A percentile compares a stretch with the other conserved stretches of the same genome.
phyloP scores from a whole-genome alignment of 2,329 filamentous ascomycete genomes.

The Fusarium praegraminearum region DNA sequence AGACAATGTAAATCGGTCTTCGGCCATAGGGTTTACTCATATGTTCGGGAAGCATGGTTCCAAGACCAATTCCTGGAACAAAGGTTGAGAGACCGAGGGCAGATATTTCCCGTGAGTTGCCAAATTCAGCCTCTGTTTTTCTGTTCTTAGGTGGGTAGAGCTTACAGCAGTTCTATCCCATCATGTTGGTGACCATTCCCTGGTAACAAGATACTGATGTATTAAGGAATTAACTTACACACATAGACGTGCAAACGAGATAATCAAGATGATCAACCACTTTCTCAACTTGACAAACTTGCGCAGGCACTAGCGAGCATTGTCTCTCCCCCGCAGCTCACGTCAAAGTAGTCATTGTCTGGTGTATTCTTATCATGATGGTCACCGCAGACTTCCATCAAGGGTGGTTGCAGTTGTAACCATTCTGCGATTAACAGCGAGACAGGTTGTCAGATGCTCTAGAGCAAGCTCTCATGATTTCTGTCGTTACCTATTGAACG shows the following conservation, averaged over 20 bases:
- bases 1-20: constrained; percentile 81
- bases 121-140: constrained; percentile 81
- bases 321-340: constrained; percentile 78
- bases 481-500: constrained; percentile 18
- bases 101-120: constrained; percentile 76
- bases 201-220: neutral
- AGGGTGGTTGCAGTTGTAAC: constrained; percentile 56
- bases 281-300: constrained; percentile 75
- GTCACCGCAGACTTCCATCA: constrained; percentile 10
- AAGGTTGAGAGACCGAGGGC: constrained; percentile 86
- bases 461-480: constrained; percentile 17
- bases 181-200: neutral
- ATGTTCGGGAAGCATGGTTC: constrained; percentile 72
- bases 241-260: constrained; percentile 80
- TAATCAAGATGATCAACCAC: constrained; percentile 82
- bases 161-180: constrained; percentile 79
- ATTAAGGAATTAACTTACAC: constrained; percentile 72
- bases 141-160: constrained; percentile 85
- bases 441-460: constrained; percentile 24
- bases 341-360: constrained; percentile 69
- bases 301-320: constrained; percentile 79
- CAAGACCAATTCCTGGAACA: constrained; percentile 78
- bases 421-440: constrained; percentile 58
- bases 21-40: constrained; percentile 85
- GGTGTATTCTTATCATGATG: neutral